Evolutionary conservation across 148 eudicot species (phyloP).

Genomic region (Cornus florida): DNA sequence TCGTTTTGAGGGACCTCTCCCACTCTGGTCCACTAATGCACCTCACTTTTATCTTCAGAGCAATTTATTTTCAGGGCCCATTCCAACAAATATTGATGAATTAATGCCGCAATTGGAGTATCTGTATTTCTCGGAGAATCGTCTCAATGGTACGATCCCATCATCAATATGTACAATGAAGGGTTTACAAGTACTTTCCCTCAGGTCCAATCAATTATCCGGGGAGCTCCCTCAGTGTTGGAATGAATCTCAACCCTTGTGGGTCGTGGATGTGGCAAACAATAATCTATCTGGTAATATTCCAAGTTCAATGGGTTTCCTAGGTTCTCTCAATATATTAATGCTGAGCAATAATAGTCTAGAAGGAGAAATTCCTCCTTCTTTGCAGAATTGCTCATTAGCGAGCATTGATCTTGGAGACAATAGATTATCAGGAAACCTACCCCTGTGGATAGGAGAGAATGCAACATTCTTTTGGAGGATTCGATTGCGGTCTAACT

Average conservation of each 20-base stretch:
- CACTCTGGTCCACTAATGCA: slow-evolving; percentile 5
- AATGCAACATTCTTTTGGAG: not conserved
- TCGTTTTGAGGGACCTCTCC: not conserved
- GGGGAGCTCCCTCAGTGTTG: not conserved
- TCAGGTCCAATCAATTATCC: slow-evolving; percentile 8
- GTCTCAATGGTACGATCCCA: slow-evolving; percentile 23
- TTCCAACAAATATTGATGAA: not conserved
- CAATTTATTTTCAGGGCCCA: slow-evolving; percentile 16
- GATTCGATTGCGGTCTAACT: not conserved
- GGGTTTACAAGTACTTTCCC: slow-evolving; percentile 16
- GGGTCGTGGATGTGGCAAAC: not conserved
- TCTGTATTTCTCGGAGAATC: slow-evolving; percentile 24
- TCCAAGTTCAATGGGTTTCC: slow-evolving; percentile 17
- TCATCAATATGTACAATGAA: slow-evolving; percentile 8
- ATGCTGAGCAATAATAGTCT: slow-evolving; percentile 27
- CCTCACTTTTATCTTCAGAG: slow-evolving; percentile 7
- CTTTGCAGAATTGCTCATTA: not conserved
- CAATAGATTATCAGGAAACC: not conserved
- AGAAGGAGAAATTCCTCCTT: slow-evolving; percentile 23
- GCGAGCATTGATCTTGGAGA: not conserved
- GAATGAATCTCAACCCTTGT: not conserved
- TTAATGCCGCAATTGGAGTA: not conserved
- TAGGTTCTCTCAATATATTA: slow-evolving; percentile 5
- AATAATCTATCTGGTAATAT: slow-evolving; percentile 25
- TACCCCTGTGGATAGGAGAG: not conserved